Conservation (phyloP, 2,329 filamentous ascomycete genomes). For the Fusarium sp. region DNA sequence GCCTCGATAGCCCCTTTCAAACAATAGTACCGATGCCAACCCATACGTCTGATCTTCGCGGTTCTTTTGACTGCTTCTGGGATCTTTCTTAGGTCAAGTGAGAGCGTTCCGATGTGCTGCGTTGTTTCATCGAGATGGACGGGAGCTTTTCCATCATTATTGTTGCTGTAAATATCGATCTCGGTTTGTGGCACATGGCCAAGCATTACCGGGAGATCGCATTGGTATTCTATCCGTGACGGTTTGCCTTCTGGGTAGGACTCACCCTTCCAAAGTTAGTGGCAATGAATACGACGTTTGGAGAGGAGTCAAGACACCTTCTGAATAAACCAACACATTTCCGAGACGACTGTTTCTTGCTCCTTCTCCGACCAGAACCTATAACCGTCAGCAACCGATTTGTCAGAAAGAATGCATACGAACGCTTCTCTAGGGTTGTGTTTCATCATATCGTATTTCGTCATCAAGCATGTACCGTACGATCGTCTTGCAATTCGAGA, state of each 20-base stretch:
- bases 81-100: conserved; percentile 49
- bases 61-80: conserved; percentile 44
- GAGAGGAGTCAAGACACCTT: conserved; percentile 43
- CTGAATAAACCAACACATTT: conserved; percentile 53
- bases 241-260: conserved; percentile 51
- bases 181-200: conserved; percentile 50
- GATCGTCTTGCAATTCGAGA: conserved; percentile 51
- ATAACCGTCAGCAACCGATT: conserved; percentile 20
- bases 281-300: not conserved
- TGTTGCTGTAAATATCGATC: conserved; percentile 50
- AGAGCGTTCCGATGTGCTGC: conserved; percentile 47
- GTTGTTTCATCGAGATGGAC: conserved; percentile 45
- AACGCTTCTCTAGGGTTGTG: conserved; percentile 50
- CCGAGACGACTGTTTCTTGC: conserved; percentile 47
- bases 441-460: conserved; percentile 49
- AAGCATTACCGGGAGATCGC: conserved; percentile 49
- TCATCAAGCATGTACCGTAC: conserved; percentile 49
- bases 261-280: conserved; percentile 45
- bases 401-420: conserved; percentile 11
- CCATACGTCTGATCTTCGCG: conserved; percentile 47
- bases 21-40: conserved; percentile 50
- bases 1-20: conserved; percentile 50
- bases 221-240: conserved; percentile 50
- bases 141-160: conserved; percentile 45
- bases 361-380: conserved; percentile 53